Evolutionary conservation across 768 basidiomycete species (phyloP).

Genomic region (Antrodiella citrinella): DNA sequence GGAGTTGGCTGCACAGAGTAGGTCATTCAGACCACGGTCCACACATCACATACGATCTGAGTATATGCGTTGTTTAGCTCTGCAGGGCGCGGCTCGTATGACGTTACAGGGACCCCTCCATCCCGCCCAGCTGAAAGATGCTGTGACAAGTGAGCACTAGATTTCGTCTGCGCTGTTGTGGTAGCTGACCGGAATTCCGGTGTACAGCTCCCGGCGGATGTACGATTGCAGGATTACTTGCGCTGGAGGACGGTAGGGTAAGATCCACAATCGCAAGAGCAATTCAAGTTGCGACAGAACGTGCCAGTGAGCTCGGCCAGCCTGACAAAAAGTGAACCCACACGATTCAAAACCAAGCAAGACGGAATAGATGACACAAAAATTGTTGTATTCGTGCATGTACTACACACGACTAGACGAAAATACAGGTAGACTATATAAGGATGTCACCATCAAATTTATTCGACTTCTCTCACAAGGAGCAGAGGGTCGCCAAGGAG

Average conservation of each 20-base stretch:
- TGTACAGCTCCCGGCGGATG: constrained; percentile 93
- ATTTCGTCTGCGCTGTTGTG: background rate
- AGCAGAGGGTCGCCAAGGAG: constrained; percentile 18
- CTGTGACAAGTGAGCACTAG: constrained; percentile 89
- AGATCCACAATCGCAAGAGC: constrained; percentile 91
- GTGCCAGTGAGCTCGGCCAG: constrained; percentile 80
- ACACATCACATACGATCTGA: background rate
- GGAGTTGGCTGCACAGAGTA: constrained; percentile 94
- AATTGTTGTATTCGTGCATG: background rate
- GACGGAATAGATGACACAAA: background rate
- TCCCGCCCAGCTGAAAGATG: constrained; percentile 94
- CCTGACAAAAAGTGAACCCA: constrained; percentile 39
- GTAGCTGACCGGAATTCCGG: constrained; percentile 3
- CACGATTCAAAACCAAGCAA: background rate
- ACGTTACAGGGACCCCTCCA: constrained; percentile 81
- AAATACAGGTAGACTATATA: background rate
- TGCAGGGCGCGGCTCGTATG: constrained; percentile 97
- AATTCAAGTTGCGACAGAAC: constrained; percentile 89
- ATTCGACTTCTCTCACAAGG: constrained; percentile 19
- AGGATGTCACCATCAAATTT: constrained; percentile 16
- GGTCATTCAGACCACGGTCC: constrained; percentile 18
- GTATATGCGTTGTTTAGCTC: constrained; percentile 38
- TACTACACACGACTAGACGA: too few relatives aligned
- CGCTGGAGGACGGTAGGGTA: constrained; percentile 89
- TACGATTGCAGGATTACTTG: constrained; percentile 94